A percentile compares a stretch with the other conserved stretches of the same genome.
These are phyloP conservation scores for Dothideomycetes sp. DNA, from an alignment of 2,329 filamentous ascomycete species.

Conservation along the genomic window DNA sequence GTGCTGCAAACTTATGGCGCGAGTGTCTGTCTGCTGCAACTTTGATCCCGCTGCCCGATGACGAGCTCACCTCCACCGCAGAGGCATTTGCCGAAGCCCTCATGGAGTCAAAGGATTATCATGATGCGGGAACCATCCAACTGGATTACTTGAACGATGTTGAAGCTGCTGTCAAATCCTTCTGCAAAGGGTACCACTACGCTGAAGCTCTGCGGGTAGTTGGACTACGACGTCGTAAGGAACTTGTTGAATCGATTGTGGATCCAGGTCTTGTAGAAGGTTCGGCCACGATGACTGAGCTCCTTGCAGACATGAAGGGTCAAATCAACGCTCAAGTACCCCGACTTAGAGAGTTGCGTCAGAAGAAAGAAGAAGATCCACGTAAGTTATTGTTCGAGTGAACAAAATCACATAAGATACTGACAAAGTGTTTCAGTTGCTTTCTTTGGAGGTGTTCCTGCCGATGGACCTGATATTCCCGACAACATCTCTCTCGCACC, in stretches of 20 bases:
- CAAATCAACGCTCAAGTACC: conserved; percentile 81
- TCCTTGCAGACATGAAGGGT: conserved; percentile 83
- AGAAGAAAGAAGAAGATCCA: conserved; percentile 74
- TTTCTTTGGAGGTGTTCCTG: conserved; percentile 62
- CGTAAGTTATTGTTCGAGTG: conserved; percentile 19
- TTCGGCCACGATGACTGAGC: conserved; percentile 73
- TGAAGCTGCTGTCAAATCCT: conserved; percentile 58
- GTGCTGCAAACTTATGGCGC: conserved; percentile 78
- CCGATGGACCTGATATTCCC: conserved; percentile 58
- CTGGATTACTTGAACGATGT: conserved; percentile 71
- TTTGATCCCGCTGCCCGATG: conserved; percentile 52
- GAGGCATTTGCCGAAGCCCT: conserved; percentile 66
- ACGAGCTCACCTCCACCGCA: conserved; percentile 60
- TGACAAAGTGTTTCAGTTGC: conserved; percentile 45
- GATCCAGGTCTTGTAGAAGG: conserved; percentile 74
- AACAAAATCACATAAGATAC: background rate
- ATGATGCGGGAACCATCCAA: conserved; percentile 68
- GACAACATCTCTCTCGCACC: conserved; percentile 90
- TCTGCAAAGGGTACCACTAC: conserved; percentile 83
- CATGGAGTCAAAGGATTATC: conserved; percentile 75
- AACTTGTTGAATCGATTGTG: conserved; percentile 59
- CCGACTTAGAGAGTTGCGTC: conserved; percentile 70
- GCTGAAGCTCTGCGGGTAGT: conserved; percentile 77
- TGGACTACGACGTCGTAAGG: conserved; percentile 48
- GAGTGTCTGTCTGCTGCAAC: conserved; percentile 77